Evolutionary conservation across 768 basidiomycete species (phyloP).

Genomic region (Auricularia heimuer): DNA sequence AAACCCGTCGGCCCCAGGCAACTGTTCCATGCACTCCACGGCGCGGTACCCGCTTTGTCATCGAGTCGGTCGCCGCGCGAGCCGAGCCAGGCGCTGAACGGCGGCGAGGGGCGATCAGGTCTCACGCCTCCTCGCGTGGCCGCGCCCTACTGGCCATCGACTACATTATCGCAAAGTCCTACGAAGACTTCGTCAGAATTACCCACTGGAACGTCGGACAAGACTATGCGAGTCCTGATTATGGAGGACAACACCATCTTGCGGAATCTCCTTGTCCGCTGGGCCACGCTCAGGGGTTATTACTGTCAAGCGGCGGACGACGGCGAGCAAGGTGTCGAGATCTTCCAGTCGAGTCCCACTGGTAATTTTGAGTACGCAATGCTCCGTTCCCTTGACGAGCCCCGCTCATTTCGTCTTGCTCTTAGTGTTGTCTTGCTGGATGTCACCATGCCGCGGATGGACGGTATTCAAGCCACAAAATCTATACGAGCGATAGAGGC

Average conservation of each 20-base stretch:
- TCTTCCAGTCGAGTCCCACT: constrained; percentile 45
- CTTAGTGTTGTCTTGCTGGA: constrained; percentile 75
- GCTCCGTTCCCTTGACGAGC: neutral
- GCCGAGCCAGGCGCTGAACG: neutral
- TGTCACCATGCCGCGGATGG: constrained; percentile 88
- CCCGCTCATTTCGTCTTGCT: constrained; percentile 8
- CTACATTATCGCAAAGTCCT: neutral
- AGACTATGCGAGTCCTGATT: constrained; percentile 57
- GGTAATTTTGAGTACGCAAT: constrained; percentile 77
- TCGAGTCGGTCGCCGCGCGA: constrained; percentile 22
- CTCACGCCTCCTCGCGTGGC: neutral
- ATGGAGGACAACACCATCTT: constrained; percentile 89
- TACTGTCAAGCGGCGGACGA: constrained; percentile 72
- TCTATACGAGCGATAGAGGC: constrained; percentile 73
- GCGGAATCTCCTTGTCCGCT: constrained; percentile 47
- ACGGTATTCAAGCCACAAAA: constrained; percentile 77
- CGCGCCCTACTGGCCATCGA: neutral
- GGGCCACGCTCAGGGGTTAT: constrained; percentile 40
- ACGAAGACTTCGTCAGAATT: constrained; percentile 28
- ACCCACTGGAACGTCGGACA: constrained; percentile 40
- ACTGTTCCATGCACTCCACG: constrained; percentile 52
- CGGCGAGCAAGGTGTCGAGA: constrained; percentile 72
- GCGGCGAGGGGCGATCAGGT: neutral
- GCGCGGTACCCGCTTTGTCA: constrained; percentile 47
- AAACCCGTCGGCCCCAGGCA: constrained; percentile 83